phyloP scores from a whole-genome alignment of 345 rosid genomes.

The Bruguiera sexangula region DNA sequence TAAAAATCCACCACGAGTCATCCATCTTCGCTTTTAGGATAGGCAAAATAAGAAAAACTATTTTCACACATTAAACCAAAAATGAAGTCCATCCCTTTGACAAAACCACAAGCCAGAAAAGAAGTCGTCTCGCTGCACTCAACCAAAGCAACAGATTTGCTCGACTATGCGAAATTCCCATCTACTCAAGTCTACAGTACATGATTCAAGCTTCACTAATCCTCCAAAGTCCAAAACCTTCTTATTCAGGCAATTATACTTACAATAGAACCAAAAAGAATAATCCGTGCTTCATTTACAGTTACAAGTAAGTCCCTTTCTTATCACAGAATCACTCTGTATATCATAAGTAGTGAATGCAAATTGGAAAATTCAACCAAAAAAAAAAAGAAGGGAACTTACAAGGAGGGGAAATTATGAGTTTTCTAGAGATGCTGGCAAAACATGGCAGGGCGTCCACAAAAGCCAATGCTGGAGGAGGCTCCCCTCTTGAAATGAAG shows the following conservation, averaged over 20 bases:
- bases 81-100: too few species aligned
- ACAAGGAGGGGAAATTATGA: conserved; percentile 41
- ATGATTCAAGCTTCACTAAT: neutral
- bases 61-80: too few species aligned
- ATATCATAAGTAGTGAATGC: neutral
- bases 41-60: too few species aligned
- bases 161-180: neutral
- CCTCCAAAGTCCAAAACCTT: neutral
- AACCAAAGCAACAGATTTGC: too few species aligned
- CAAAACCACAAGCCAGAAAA: too few species aligned
- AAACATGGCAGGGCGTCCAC: conserved; percentile 52
- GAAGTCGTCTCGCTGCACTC: too few species aligned
- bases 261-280: neutral
- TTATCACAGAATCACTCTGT: neutral
- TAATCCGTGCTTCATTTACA: neutral
- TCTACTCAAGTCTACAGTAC: neutral
- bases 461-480: conserved; percentile 41
- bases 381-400: conserved; percentile 22
- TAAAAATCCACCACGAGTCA: too few species aligned
- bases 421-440: conserved; percentile 33
- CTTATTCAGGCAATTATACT: too few species aligned
- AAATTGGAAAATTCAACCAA: neutral
- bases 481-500: conserved; percentile 40
- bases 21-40: too few species aligned
- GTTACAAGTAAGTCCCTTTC: neutral